A percentile compares a stretch with the other conserved stretches of the same genome.
Evolutionary conservation across 148 eudicot species (phyloP).

Genomic region (Euryodendron excelsum): DNA sequence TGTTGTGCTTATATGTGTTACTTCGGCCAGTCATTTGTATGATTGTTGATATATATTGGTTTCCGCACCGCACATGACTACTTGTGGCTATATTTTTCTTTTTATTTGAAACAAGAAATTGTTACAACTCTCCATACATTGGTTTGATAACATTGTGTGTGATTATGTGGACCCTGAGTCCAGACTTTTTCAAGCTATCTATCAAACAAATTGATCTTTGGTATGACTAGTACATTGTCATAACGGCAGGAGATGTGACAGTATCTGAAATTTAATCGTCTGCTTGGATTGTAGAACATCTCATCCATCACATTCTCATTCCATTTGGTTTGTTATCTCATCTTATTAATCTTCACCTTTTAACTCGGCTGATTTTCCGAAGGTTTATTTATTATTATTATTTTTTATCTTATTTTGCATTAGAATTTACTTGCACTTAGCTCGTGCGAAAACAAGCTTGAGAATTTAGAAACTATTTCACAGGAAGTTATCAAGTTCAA

Average conservation of each 20-base stretch:
- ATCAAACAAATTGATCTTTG: not conserved
- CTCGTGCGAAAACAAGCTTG: constrained; percentile 74
- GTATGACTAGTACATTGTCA: not conserved
- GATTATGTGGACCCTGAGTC: not conserved
- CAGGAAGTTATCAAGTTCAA: constrained; percentile 56
- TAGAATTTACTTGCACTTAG: constrained; percentile 83
- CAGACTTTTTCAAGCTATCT: constrained; percentile 5
- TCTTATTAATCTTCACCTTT: not conserved
- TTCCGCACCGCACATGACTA: no score
- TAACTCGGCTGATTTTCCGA: not conserved
- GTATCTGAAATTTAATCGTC: not conserved
- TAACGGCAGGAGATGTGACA: not conserved
- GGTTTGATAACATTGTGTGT: no score
- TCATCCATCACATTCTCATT: not conserved
- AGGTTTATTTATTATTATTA: not conserved
- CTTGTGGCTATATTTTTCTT: no score
- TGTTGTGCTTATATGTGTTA: no score
- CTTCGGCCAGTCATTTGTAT: no score
- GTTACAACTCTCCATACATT: no score
- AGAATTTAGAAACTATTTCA: constrained; percentile 44
- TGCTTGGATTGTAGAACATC: not conserved
- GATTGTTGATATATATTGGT: no score
- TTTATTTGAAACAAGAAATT: no score
- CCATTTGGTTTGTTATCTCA: not conserved
- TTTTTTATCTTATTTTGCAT: not conserved